Evolutionary conservation across 352 stramenopile genomes (phyloP).

Genomic region (Phytophthora ramorum): DNA sequence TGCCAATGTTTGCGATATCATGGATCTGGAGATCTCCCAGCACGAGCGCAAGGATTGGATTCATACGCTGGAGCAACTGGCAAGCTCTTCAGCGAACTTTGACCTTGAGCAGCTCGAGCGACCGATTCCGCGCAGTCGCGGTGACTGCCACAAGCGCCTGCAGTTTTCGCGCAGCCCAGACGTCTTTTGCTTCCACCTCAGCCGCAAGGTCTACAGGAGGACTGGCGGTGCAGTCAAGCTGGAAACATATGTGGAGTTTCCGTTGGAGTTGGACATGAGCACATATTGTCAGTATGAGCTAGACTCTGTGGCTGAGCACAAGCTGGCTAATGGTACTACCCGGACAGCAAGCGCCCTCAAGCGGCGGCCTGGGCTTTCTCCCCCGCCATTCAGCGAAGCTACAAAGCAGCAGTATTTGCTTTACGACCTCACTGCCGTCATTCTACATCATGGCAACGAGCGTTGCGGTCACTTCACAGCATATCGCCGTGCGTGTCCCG

Average conservation of each 20-base stretch:
- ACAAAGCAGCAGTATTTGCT: slow-evolving; percentile 52
- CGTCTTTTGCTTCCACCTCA: slow-evolving; percentile 90
- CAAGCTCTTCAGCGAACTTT: slow-evolving; percentile 31
- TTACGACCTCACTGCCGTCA: slow-evolving; percentile 81
- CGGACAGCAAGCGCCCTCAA: slow-evolving; percentile 18
- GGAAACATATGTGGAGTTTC: slow-evolving; percentile 82
- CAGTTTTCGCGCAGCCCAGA: slow-evolving; percentile 84
- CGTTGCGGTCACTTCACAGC: slow-evolving; percentile 87
- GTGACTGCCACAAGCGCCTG: slow-evolving; percentile 68
- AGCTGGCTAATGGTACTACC: slow-evolving; percentile 10
- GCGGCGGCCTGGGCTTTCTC: slow-evolving; percentile 7
- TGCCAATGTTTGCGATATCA: slow-evolving; percentile 26
- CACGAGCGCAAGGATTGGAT: slow-evolving; percentile 76
- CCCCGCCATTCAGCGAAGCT: slow-evolving; percentile 13
- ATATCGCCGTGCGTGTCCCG: slow-evolving; percentile 60
- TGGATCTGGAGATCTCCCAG: slow-evolving; percentile 62
- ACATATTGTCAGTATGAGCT: slow-evolving; percentile 77
- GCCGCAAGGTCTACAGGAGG: slow-evolving; percentile 84
- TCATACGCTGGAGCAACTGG: slow-evolving; percentile 59
- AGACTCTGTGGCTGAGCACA: slow-evolving; percentile 35
- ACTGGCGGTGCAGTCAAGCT: slow-evolving; percentile 79
- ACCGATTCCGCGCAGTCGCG: slow-evolving; percentile 46
- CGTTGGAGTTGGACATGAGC: slow-evolving; percentile 80
- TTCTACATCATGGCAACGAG: slow-evolving; percentile 90
- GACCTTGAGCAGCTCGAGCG: slow-evolving; percentile 51